A percentile compares a stretch with the other conserved stretches of the same genome.
Evolutionary conservation across 495 filamentous ascomycete species (phyloP).

Genomic region (Jackrogersella minutella): DNA sequence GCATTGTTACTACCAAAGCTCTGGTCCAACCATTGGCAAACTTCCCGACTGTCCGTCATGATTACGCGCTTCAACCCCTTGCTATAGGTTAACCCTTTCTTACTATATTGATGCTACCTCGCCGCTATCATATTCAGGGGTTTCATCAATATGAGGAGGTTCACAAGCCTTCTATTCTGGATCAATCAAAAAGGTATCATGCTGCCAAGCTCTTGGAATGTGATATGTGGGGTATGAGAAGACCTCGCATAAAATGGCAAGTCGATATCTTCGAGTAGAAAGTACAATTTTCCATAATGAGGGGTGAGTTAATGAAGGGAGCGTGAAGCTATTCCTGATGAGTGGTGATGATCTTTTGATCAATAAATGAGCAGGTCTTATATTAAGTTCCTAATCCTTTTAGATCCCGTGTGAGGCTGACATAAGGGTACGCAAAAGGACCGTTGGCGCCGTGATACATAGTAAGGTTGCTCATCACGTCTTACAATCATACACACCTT

Average conservation of each 20-base stretch:
- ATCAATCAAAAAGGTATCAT: neutral
- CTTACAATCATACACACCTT: constrained; percentile 12
- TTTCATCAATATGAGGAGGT: neutral
- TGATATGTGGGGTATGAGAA: neutral
- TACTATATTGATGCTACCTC: constrained; percentile 2
- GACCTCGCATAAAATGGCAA: neutral
- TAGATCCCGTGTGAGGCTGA: neutral
- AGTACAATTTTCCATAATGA: too few relatives aligned
- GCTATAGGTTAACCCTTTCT: neutral
- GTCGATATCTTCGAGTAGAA: neutral
- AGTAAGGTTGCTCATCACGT: constrained; percentile 12
- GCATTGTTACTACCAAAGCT: constrained; percentile 5
- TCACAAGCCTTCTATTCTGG: neutral
- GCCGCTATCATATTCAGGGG: neutral
- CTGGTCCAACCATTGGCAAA: constrained; percentile 4
- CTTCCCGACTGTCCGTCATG: constrained; percentile 5
- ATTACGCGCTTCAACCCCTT: constrained; percentile 1
- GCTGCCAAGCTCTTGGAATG: neutral
- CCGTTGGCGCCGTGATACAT: neutral
- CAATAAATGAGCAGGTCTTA: constrained; percentile 3
- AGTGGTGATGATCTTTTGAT: neutral
- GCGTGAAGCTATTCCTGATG: neutral
- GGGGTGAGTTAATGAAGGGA: neutral
- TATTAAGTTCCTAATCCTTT: neutral
- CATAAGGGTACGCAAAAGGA: neutral